Evolutionary conservation across 139 green algal species (phyloP), one percentile per base, ranked within the genome.

Genomic region (Volvox africanus): DNA sequence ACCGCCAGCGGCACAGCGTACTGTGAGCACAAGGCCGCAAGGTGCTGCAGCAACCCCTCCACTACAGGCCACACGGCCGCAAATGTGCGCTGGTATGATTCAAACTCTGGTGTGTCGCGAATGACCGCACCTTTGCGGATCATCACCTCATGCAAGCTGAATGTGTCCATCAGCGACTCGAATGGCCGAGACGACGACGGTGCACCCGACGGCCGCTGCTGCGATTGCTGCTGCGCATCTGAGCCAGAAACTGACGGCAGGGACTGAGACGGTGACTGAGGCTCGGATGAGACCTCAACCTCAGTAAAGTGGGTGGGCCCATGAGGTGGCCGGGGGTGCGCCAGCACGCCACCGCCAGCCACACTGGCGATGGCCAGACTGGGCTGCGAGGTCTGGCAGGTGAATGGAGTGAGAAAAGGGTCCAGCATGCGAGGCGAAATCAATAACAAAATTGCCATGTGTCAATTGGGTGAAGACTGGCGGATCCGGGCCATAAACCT

Each of bases 81-180:
- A 61, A 94, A 95, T 13, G 84, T 93, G 26, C 95, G 92, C 68
- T 89, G 32, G 91, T 95, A 97, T 1, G 90, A 95, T 50, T 87
- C 71, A 76, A 95, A 97, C 84, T 97, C 95, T 37, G 95, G 95
- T 44, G 95, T 97, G 61, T 78, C 82, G 76, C 92, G 89, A 30
- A 96, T 32, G 37, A 88, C 73, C 28, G 24, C 67, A 44, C 92
- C 94, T 71, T 93, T 92, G 22, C 94, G 92, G 44, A 97, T 95
- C 55, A 96, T 81, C 77, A 97, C 92, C 82, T 95, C 88, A 82
- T 97, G 95, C 71, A 95, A 82, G 21, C 85, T 93, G 93, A 94
- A 94, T n/a, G 86, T 90, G 88, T 97, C 95, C 93, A 96, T 93
- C n/a, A 97, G 86, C 32, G 92, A 37, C 78, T 96, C 93, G 88